A percentile compares a stretch with the other conserved stretches of the same genome.
These are phyloP conservation scores for Aspergillus awamori DNA, from an alignment of 2,329 filamentous ascomycete genomes.

Conservation along the genomic window DNA sequence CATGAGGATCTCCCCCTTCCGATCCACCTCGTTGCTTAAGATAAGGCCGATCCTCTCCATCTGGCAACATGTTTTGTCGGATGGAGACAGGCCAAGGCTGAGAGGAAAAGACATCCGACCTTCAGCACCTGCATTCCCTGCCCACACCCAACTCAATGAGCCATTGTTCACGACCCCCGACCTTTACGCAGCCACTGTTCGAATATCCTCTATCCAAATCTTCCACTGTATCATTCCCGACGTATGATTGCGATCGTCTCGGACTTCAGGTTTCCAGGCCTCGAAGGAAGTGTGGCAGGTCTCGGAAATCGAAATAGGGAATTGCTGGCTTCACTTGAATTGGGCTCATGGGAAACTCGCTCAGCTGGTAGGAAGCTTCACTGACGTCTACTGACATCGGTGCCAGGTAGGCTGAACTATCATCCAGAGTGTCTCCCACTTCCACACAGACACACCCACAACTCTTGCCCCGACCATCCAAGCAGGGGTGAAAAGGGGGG, in stretches of 20 bases:
- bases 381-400: neutral
- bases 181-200: neutral
- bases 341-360: constrained; percentile 11
- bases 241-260: neutral
- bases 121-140: neutral
- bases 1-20: constrained; percentile 20
- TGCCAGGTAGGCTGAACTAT: constrained; percentile 1
- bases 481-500: neutral
- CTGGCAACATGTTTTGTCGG: constrained; percentile 13
- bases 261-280: neutral
- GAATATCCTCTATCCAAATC: neutral
- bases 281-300: constrained; percentile 11
- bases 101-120: neutral
- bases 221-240: neutral
- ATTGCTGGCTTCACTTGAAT: constrained; percentile 17
- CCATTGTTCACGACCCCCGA: neutral
- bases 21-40: constrained; percentile 6
- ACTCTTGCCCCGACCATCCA: neutral
- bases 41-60: constrained; percentile 13
- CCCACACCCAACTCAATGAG: constrained; percentile 2
- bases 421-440: neutral
- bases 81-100: neutral
- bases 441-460: neutral
- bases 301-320: constrained; percentile 9
- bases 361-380: constrained; percentile 11